Evolutionary conservation across 768 basidiomycete species (phyloP).

Genomic region (Leccinum subtestaceum): DNA sequence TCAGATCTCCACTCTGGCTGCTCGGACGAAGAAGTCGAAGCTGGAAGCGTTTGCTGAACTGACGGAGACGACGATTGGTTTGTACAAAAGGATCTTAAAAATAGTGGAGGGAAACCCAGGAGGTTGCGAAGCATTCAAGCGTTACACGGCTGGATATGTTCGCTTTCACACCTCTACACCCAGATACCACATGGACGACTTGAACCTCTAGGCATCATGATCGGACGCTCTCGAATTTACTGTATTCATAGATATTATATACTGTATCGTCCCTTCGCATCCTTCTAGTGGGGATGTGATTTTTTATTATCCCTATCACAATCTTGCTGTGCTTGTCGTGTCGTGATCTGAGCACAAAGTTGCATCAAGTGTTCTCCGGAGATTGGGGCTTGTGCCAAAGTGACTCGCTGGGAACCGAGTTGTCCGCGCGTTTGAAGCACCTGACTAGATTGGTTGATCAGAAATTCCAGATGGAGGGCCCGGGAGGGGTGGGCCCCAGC

Average conservation of each 20-base stretch:
- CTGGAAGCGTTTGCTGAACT: background rate
- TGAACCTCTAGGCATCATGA: background rate
- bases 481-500: too few relatives aligned
- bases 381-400: too few relatives aligned
- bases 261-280: too few relatives aligned
- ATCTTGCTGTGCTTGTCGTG: too few relatives aligned
- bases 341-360: too few relatives aligned
- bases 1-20: background rate
- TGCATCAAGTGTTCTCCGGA: too few relatives aligned
- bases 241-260: background rate
- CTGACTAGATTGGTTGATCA: too few relatives aligned
- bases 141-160: conserved; percentile 16
- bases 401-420: too few relatives aligned
- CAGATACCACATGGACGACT: conserved; percentile 22
- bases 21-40: background rate
- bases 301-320: too few relatives aligned
- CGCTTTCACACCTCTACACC: conserved; percentile 19
- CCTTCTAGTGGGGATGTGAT: too few relatives aligned
- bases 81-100: conserved; percentile 18
- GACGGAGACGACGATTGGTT: background rate
- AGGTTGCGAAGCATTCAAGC: conserved; percentile 6
- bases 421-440: too few relatives aligned
- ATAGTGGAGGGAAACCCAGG: conserved; percentile 15
- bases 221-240: background rate
- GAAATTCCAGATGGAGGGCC: too few relatives aligned